phyloP scores from a whole-genome alignment of 768 basidiomycete genomes.

The Termitomyces sp. region DNA sequence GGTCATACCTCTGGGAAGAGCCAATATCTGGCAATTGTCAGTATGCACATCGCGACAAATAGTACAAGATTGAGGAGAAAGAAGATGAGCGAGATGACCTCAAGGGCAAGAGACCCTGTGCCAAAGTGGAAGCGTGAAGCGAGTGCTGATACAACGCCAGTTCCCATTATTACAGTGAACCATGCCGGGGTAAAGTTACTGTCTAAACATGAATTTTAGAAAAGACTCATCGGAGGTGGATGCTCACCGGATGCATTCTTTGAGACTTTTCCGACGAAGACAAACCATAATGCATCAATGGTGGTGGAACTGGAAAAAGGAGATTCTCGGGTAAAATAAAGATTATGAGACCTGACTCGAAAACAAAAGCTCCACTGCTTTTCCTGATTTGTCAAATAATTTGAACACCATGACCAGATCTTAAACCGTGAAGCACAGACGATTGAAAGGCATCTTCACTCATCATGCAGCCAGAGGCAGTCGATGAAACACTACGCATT shows the following conservation, averaged over 20 bases:
- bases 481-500: too few species aligned
- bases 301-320: neutral
- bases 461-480: too few species aligned
- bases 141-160: constrained; percentile 43
- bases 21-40: constrained; percentile 45
- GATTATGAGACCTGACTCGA: neutral
- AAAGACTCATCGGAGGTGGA: neutral
- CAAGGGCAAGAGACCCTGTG: constrained; percentile 24
- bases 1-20: constrained; percentile 42
- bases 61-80: constrained; percentile 56
- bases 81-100: constrained; percentile 37
- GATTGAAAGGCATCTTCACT: too few species aligned
- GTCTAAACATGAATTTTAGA: neutral
- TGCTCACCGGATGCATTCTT: constrained; percentile 28
- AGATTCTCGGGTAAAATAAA: neutral
- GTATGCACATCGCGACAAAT: constrained; percentile 41
- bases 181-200: constrained; percentile 48
- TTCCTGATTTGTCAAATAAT: neutral
- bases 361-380: neutral
- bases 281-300: constrained; percentile 7
- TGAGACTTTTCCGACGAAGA: constrained; percentile 21
- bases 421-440: too few species aligned
- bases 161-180: constrained; percentile 54
- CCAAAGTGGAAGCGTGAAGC: constrained; percentile 45
- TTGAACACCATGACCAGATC: neutral